Evolutionary conservation across 2,329 filamentous ascomycete species (phyloP), one percentile per base, ranked within the genome.

Genomic region (Clarireedia monteithiana): DNA sequence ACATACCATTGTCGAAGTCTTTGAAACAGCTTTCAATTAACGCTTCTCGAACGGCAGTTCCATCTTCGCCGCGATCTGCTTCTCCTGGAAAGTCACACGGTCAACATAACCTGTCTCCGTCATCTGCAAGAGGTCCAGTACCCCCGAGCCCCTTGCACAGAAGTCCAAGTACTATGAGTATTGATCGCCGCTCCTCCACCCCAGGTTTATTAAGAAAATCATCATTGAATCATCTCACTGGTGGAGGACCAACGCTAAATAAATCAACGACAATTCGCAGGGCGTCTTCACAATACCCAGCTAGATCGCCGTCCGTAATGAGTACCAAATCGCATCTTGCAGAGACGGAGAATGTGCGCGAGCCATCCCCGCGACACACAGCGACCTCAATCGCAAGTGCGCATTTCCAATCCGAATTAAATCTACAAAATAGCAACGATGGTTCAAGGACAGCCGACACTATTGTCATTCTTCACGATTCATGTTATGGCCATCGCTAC

Each of bases 401-500:
- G 27, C 62, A 69, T 55, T 69, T 70, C 57, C 63, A 64, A 48
- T 62, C 60, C 26, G 68, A 70, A 45, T 55, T 70, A 14, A 64
- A 66, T 36, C 36, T 65, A 36, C 67, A 69, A 55, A 55, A 59
- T 27, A 56, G 45, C 47, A 60, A 64, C 36, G 57, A 63, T 14
- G 57, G 62, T 20, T 48, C 59, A 23, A 60, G 62, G 26, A 62
- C 72, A 36, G 71, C 80, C 10, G 76, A 91, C 58, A 90, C 90
- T 0, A 73, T 95, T 4, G 91, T 97, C 48, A 80, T 99, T 30
- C 75, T 99, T 2, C 91, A 97, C 66, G 94, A 99, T 73, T 85
- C 88, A 53, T 96, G 92, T 72, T 99, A 97, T 69, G 91, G 92
- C 24, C 94, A 99, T 73, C 85, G 91, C 23, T 99, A 85, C 71